Base-by-base conservation (phyloP, 106 monocot species). In the Dioscorea alata region DNA sequence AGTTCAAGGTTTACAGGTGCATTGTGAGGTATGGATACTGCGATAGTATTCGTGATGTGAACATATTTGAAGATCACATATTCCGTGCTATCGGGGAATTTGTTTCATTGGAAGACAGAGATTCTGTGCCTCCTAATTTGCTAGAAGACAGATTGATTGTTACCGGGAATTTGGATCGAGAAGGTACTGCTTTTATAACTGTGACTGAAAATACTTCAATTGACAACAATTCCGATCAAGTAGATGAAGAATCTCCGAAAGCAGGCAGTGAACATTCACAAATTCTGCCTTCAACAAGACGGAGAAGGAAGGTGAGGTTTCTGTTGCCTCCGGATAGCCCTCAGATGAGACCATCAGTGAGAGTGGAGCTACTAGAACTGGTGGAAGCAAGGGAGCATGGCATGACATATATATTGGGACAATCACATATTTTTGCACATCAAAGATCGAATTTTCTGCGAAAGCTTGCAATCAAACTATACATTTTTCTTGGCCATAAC, bases 1-100 rank as follows among this genome's bases (percentile, higher is more conserved):
- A 87, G 8, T 80, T 73, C 70, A 80, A 85, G 19, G 53, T 99
- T 9, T 99, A 99, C 72, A 65, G 97, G 57, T 87, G 87, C 85
- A 99, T 99, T 22, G 97, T 81, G 10, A 82, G 97, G 18, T 90
- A 99, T 4, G 97, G 97, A 15, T 99, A 99, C 84, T 92, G 79
- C 15, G 97, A 99, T 50, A 33, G 87, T n/a, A 92, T 89, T 77
- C 79, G 87, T 54, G 97, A 99, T 33, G 97, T 93, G 48, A 6
- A 81, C 13, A 92, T 92, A 68, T 99, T 99, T 17, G 97, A 99
- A 75, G 80, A 83, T 71, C 92, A 99, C 61, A 79, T 99, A 0
- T 70, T 92, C 2, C 93, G 87, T 69, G 90, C 92, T 85, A 83
- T 99, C 10, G 97, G 90, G 0, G 85, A 85, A 58, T 93, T 93